Evolutionary conservation across 148 eudicot species (phyloP), one percentile per base, ranked within the genome.

Genomic region (Spergularia bocconei): DNA sequence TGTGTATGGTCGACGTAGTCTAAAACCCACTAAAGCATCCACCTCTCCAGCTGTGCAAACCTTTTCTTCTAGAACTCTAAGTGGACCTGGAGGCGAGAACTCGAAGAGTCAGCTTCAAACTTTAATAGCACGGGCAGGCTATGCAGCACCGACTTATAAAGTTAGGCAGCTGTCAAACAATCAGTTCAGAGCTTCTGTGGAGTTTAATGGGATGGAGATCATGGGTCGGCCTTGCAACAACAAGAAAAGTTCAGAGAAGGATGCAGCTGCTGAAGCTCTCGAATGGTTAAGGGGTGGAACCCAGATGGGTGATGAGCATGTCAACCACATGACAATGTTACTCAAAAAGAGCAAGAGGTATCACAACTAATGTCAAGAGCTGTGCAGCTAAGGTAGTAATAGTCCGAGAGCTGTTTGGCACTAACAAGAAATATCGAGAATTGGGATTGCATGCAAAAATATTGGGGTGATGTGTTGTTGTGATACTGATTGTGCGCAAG

Each of bases 81-180:
- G 93, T 78, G 97, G 96, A 29, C 96, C 98, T 1, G 98, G 98
- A 55, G 98, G 97, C 72, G 97, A 94, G 82, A 91, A 94, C 76
- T 80, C 98, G 7, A 94, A 94, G 86, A 88, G 96, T 76, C 93
- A 89, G 82, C 88, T 94, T 54, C 98, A 94, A 83, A 94, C 96
- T 6, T 68, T 94, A 79, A 84, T 91, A 33, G 78, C 96, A 7
- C 89, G 98, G 78, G 93, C 97, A 13, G 98, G 98, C 47, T 75
- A 84, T 79, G 55, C 82, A 11, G 75, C 89, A n/a, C 98, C 98
- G 6, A 77, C 25, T 36, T 94, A 94, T 85, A 85, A 54, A 77
- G 85, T 90, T 65, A 84, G 74, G 71, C 96, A 89, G 67, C 81
- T 88, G 36, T 78, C 85, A 55, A 92, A 90, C 77, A 83, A 78